Base-by-base conservation (phyloP, 768 basidiomycete genomes). In the Leucocoprinus leucothites region DNA sequence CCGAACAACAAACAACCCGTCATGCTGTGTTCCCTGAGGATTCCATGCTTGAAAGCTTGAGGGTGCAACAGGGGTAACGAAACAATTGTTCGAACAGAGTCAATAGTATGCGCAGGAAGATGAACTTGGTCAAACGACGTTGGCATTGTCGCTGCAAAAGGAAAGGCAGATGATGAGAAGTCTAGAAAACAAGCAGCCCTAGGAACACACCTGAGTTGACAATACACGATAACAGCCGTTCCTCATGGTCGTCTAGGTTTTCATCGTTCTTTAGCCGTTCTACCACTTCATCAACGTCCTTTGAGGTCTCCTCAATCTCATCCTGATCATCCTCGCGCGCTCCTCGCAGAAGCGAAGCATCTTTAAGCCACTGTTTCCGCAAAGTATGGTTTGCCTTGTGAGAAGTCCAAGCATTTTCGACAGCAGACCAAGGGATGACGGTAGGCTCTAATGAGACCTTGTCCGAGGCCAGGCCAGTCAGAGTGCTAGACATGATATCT, bases 1-100 rank as follows among this genome's bases (percentile, higher is more conserved):
- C 94, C 94, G 67, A 96, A 96, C 19, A 98, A 73, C 48, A 98
- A 80, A 60, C 91, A 94, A 2, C 95, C 94, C 1, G 85, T 88
- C 82, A 96, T 95, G 5, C 87, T 80, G 65, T 98, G 93, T 60
- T 94, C 87, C 69, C 91, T 95, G 42, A 98, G 74, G 51, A 98
- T 89, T 35, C 94, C 94, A 64, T 84, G 82, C 61, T 86, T 81
- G 72, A 98, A 98, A 0, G 94, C 94, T 31, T 82, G 74, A 7
- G 94, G 94, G 64, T 93, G 84, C 22, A 98, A 76, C 41, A 98
- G 71, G 0, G 95, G 94, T 21, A 98, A 70, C 1, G 93, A 94
- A 9, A 97, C 92, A 52, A 96, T 84, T 0, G 92, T 94, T 61
- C 95, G 83, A 41, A 98, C 86, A 21, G 92, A 89, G 68, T 98